Evolutionary conservation across 352 stramenopile species (phyloP).

Genomic region (Plasmopara viticola): DNA sequence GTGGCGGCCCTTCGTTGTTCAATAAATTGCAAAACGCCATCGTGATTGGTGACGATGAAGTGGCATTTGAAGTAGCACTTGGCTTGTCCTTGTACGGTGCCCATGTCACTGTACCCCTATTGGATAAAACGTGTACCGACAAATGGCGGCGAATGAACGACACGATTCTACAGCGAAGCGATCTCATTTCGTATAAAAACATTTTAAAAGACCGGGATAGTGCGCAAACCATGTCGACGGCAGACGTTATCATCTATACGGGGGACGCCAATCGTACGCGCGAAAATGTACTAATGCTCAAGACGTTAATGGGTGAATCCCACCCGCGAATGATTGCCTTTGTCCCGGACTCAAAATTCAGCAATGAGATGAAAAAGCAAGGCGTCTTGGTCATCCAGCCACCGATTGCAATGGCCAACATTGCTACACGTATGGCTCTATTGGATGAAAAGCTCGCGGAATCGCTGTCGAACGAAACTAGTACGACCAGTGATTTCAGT

Average conservation of each 20-base stretch:
- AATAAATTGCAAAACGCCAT: conserved; percentile 44
- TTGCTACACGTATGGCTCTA: conserved; percentile 58
- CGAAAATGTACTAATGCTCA: conserved; percentile 46
- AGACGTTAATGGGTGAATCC: conserved; percentile 30
- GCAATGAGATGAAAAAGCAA: conserved; percentile 34
- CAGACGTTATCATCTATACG: conserved; percentile 61
- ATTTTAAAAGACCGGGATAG: conserved; percentile 41
- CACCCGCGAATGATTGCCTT: conserved; percentile 56
- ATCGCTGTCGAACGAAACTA: conserved; percentile 41
- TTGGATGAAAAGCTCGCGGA: conserved; percentile 38
- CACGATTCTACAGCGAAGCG: conserved; percentile 38
- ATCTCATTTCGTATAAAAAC: conserved; percentile 67
- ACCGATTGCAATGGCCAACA: conserved; percentile 62
- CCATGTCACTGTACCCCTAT: conserved; percentile 49
- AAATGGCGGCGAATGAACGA: conserved; percentile 66
- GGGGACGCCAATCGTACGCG: conserved; percentile 38
- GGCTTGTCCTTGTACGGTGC: conserved; percentile 60
- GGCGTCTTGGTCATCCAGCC: conserved; percentile 49
- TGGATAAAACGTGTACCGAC: conserved; percentile 48
- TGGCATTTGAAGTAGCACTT: conserved; percentile 56
- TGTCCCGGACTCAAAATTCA: conserved; percentile 40
- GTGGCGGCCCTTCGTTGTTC: conserved; percentile 31
- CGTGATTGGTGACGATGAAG: conserved; percentile 58
- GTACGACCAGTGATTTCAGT: conserved; percentile 40
- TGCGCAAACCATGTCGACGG: conserved; percentile 32